Conservation (phyloP, 306 rosid species). For the Sicyos baderoa region DNA sequence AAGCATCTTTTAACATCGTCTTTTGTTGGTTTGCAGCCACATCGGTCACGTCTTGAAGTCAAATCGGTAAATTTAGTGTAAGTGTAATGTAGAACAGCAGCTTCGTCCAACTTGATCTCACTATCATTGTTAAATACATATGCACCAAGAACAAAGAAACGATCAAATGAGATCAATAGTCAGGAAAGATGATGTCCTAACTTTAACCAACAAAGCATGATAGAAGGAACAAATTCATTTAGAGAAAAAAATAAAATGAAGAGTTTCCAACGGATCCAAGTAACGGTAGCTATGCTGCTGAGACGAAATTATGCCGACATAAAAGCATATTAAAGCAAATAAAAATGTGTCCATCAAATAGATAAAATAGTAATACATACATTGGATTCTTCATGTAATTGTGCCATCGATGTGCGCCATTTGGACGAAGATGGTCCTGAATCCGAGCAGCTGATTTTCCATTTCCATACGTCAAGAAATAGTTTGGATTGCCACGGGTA, state of each 20-base stretch:
- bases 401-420: conserved; percentile 99
- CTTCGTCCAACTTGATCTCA: conserved; percentile 92
- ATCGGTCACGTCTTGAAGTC: conserved; percentile 89
- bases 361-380: conserved; percentile 37
- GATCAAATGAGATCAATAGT: neutral
- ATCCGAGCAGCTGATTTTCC: conserved; percentile 97
- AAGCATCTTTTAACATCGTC: conserved; percentile 98
- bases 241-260: neutral
- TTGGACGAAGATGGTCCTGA: conserved; percentile 93
- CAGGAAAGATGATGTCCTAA: too few relatives aligned
- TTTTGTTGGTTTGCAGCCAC: conserved; percentile 95
- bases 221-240: neutral
- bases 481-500: conserved; percentile 93
- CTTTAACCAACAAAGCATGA: neutral
- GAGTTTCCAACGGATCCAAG: neutral
- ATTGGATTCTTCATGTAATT: conserved; percentile 85
- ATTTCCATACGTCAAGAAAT: conserved; percentile 89
- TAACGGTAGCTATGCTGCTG: neutral
- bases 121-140: conserved; percentile 27
- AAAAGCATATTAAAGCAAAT: neutral
- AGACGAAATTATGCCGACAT: neutral
- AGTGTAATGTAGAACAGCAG: conserved; percentile 94
- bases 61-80: conserved; percentile 86
- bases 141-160: conserved; percentile 3
- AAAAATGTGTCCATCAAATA: conserved; percentile 13